These are phyloP conservation scores for Nemania sp. DNA, from an alignment of 2,329 filamentous ascomycete genomes.

Conservation along the genomic window DNA sequence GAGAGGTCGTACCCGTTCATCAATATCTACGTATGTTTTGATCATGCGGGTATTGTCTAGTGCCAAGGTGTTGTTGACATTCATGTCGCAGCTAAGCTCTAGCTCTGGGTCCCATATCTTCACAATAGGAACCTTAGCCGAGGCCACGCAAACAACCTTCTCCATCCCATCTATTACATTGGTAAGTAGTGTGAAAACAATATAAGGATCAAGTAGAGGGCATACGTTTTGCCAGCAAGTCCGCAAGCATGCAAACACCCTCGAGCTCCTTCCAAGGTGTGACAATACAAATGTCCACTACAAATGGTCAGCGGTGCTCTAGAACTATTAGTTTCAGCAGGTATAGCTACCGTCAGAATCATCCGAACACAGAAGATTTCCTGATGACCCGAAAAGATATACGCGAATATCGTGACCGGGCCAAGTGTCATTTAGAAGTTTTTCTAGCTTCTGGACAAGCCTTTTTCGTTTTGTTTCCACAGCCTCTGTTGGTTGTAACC, in stretches of 20 bases:
- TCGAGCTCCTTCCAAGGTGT: constrained; percentile 90
- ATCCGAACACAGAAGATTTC: constrained; percentile 92
- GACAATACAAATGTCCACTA: constrained; percentile 98
- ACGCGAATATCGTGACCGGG: constrained; percentile 90
- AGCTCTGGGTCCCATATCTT: constrained; percentile 98
- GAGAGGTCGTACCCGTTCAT: constrained; percentile 88
- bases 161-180: constrained; percentile 85
- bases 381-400: constrained; percentile 97
- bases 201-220: constrained; percentile 1
- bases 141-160: constrained; percentile 92
- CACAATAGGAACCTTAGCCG: constrained; percentile 96
- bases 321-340: background rate
- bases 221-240: constrained; percentile 86
- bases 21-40: constrained; percentile 93
- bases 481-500: constrained; percentile 82
- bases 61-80: constrained; percentile 96
- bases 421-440: constrained; percentile 90
- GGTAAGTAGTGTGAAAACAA: constrained; percentile 51
- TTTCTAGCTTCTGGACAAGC: constrained; percentile 88
- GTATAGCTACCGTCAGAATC: constrained; percentile 87
- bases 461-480: constrained; percentile 80
- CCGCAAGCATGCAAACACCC: constrained; percentile 89
- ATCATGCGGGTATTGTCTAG: constrained; percentile 98
- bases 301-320: constrained; percentile 49
- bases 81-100: constrained; percentile 93